Evolutionary conservation across 805 yeast species (phyloP), one percentile per base, ranked within the genome.

Genomic region (Candida morakotiae): DNA sequence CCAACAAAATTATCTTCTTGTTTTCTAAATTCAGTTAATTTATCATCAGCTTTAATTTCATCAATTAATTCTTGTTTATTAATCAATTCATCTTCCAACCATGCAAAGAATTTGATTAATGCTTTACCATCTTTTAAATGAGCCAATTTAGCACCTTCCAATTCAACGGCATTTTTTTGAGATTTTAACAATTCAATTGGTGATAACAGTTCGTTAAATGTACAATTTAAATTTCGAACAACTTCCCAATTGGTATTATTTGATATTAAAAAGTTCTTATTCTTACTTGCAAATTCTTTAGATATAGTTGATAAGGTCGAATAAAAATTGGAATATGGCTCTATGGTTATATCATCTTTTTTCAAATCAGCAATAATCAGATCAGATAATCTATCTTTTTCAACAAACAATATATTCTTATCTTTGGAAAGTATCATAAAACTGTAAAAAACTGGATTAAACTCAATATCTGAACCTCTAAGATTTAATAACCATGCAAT

Each of bases 401-500:
- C 71, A 8, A 70, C 68, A 49, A 67, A 77, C 32, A 77, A 56
- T 1, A 56, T 57, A 17, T 67, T 55, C 9, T 48, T 49, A 32
- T 53, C 48, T 24, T 49, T 45, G 1, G 63, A 52, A n/a, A 66
- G 46, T 9, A 64, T 55, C 46, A 64, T 49, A 39, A 61, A 67
- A 39, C 71, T 55, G 57, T 62, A 75, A 46, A 76, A 76, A 13
- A 76, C 68, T 3, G 81, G 81, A 47, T 74, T 75, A 54, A 49
- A 76, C 34, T 71, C 73, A 40, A 76, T 76, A 51, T 76, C 81
- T 35, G 55, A 70, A 18, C 80, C 81, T 41, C 81, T 58, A 39
- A 75, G 54, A 44, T 75, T 75, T 41, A 74, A 53, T 29, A 88
- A 63, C 96, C 97, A 89, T 4, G 95, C 93, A 39, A 88, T 76